Conservation (phyloP, 176 grass and related monocot genomes). For the Raddia distichophylla region DNA sequence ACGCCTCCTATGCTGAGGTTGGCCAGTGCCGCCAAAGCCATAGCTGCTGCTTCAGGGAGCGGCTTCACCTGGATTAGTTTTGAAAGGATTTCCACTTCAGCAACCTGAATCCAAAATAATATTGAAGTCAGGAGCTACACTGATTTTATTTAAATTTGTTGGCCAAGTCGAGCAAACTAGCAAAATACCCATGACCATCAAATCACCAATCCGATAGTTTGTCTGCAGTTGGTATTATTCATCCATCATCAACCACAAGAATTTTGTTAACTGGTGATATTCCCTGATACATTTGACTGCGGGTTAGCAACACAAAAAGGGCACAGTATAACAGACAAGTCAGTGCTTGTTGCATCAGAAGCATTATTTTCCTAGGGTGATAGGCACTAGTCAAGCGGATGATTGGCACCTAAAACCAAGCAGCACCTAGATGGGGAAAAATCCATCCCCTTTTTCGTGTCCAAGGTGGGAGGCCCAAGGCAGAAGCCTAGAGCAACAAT, state of each 20-base stretch:
- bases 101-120: slow-evolving; percentile 63
- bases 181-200: slow-evolving; percentile 80
- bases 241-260: slow-evolving; percentile 56
- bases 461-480: too few species aligned
- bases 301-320: slow-evolving; percentile 28
- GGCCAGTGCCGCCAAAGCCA: too few species aligned
- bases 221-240: slow-evolving; percentile 69
- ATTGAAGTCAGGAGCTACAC: background rate
- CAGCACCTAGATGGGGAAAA: too few species aligned
- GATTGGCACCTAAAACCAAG: too few species aligned
- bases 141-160: slow-evolving; percentile 5
- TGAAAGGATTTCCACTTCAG: slow-evolving; percentile 71
- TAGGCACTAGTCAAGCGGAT: too few species aligned
- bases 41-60: too few species aligned
- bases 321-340: background rate
- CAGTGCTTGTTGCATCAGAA: background rate
- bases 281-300: slow-evolving; percentile 65
- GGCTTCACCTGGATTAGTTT: slow-evolving; percentile 27
- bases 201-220: slow-evolving; percentile 62
- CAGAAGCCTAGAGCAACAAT: too few species aligned
- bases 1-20: too few species aligned
- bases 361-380: background rate
- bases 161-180: background rate
- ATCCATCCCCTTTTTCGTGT: background rate
- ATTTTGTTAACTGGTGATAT: slow-evolving; percentile 74